phyloP scores from a whole-genome alignment of 1,284 basidiomycete species.

The Malassezia psittaci region DNA sequence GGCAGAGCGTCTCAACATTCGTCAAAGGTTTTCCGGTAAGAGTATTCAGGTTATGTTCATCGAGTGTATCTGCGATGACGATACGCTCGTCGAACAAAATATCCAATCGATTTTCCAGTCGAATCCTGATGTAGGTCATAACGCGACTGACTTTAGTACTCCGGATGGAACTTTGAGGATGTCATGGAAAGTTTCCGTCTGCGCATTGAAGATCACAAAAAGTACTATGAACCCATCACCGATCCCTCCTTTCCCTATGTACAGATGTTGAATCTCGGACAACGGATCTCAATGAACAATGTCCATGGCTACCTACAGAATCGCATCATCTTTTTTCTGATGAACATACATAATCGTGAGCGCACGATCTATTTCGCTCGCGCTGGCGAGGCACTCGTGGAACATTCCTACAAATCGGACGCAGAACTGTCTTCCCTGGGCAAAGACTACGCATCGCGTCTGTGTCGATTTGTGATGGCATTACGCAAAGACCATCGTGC shows the following conservation, averaged over 20 bases:
- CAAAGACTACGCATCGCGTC: slow-evolving; percentile 78
- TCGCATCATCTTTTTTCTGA: slow-evolving; percentile 86
- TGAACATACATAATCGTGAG: slow-evolving; percentile 91
- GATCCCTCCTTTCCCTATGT: slow-evolving; percentile 69
- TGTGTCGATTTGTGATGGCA: slow-evolving; percentile 42
- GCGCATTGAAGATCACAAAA: slow-evolving; percentile 79
- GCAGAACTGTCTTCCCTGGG: slow-evolving; percentile 88
- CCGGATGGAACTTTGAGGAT: slow-evolving; percentile 78
- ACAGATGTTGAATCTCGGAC: slow-evolving; percentile 82
- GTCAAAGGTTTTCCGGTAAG: slow-evolving; percentile 66
- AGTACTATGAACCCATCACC: slow-evolving; percentile 76
- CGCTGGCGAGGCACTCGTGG: slow-evolving; percentile 58
- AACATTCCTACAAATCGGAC: slow-evolving; percentile 97
- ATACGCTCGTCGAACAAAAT: slow-evolving; percentile 76
- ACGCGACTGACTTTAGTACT: slow-evolving; percentile 53
- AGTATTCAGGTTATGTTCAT: slow-evolving; percentile 84
- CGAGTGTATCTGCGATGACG: slow-evolving; percentile 56
- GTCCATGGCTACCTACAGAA: slow-evolving; percentile 76
- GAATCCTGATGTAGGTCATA: slow-evolving; percentile 50
- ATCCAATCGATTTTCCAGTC: slow-evolving; percentile 54
- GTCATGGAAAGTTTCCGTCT: slow-evolving; percentile 82
- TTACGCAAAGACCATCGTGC: slow-evolving; percentile 21
- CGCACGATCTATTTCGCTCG: slow-evolving; percentile 57
- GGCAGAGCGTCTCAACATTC: slow-evolving; percentile 60
- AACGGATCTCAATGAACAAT: slow-evolving; percentile 55